Base-by-base conservation (phyloP, 2,329 filamentous ascomycete genomes). In the Alternaria arbusti region DNA sequence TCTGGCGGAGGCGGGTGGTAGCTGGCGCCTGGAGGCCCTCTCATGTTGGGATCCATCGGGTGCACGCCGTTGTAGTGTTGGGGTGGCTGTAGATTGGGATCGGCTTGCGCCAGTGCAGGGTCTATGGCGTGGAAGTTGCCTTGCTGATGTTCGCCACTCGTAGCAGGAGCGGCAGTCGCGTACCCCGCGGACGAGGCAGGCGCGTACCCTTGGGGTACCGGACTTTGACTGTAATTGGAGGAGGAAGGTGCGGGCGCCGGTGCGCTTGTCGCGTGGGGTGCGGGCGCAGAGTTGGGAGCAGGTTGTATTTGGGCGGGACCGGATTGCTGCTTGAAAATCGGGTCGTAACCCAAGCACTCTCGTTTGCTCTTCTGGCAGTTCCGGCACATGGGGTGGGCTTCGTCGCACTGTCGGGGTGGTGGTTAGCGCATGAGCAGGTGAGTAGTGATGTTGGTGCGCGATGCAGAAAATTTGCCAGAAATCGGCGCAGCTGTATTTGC, bases 341-440 rank as follows among this genome's bases (percentile, higher is more conserved):
- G 92, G 75, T 96, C 92, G 87, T 96, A 96, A 59, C 92, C 92
- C 52, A 94, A 79, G 76, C 92, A 96, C 74, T 95, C 92, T 75
- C 92, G 91, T 82, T 95, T 96, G 71, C 91, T 94, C 80, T 96
- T 96, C 77, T 91, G 90, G 83, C 92, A 96, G 78, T 96, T 93
- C 82, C 93, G 90, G 85, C 96, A 99, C 64, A 91, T 90, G 22
- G 96, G 96, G 81, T 97, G 94, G 65, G 89, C 90, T 85, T 99
- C 96, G 87, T 98, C 96, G 83, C 96, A 99, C 96, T 97, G 79
- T 70, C 65, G 71, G 49, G 46, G 47, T 52, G 66, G 44, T 66
- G 65, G 72, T 79, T 64, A 79, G 75, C 65, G 63, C 47, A 63
- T 58, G 63, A 61, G 60, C 61, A 69, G 58, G 51, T 61, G 59